Conservation (phyloP, 2,329 filamentous ascomycete species). For the Aspergillus clavatus region DNA sequence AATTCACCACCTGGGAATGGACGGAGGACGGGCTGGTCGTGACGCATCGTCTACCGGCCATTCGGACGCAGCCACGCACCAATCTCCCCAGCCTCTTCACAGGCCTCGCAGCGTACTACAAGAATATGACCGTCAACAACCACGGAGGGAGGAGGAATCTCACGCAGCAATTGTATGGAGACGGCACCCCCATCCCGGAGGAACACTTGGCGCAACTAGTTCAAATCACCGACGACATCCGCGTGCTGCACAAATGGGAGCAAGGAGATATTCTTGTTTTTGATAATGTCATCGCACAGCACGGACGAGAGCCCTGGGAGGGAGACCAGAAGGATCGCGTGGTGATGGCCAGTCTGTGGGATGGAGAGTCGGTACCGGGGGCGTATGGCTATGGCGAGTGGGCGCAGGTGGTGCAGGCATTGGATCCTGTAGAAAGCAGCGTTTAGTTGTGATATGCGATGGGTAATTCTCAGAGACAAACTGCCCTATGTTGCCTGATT, state of each 20-base stretch:
- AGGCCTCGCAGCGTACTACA: slow-evolving; percentile 44
- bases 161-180: slow-evolving; percentile 42
- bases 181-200: slow-evolving; percentile 47
- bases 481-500: no score
- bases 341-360: slow-evolving; percentile 46
- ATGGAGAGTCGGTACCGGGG: slow-evolving; percentile 44
- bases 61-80: slow-evolving; percentile 46
- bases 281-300: slow-evolving; percentile 48
- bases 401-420: slow-evolving; percentile 46
- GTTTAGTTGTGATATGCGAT: neutral
- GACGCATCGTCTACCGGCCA: slow-evolving; percentile 44
- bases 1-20: slow-evolving; percentile 49
- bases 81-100: slow-evolving; percentile 46
- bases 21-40: slow-evolving; percentile 41
- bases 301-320: slow-evolving; percentile 47
- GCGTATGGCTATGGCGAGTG: slow-evolving; percentile 41
- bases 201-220: slow-evolving; percentile 40
- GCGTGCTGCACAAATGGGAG: slow-evolving; percentile 47
- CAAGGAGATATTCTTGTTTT: slow-evolving; percentile 46
- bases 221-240: slow-evolving; percentile 47
- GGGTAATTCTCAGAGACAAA: neutral
- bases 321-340: slow-evolving; percentile 45
- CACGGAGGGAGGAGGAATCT: slow-evolving; percentile 25
- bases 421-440: slow-evolving; percentile 17
- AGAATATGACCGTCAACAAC: slow-evolving; percentile 26